Conservation (phyloP, 1,284 basidiomycete genomes). For the Puccinia hordei region DNA sequence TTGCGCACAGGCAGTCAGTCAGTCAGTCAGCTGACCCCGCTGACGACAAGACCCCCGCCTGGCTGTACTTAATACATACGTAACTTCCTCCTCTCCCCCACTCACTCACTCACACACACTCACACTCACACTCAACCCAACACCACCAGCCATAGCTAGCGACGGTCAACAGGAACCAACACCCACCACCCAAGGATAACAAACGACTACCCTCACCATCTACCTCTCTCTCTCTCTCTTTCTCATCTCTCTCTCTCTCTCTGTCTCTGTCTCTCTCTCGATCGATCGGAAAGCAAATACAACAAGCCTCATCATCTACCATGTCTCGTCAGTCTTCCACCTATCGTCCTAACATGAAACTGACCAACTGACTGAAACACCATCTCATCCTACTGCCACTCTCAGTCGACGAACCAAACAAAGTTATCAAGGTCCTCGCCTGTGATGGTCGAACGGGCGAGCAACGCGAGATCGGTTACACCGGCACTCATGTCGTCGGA, state of each 20-base stretch:
- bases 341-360: background rate
- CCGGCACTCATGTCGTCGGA: conserved; percentile 96
- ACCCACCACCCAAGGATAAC: too few relatives aligned
- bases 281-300: conserved; percentile 2
- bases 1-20: too few relatives aligned
- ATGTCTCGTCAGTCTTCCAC: conserved; percentile 14
- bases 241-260: background rate
- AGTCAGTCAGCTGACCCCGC: too few relatives aligned
- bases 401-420: conserved; percentile 79
- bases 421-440: conserved; percentile 90
- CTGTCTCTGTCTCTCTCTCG: background rate
- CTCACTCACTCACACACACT: too few relatives aligned
- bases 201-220: too few relatives aligned
- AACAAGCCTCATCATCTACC: background rate
- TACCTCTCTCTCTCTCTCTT: background rate
- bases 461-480: conserved; percentile 85
- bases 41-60: too few relatives aligned
- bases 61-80: too few relatives aligned
- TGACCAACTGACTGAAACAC: background rate
- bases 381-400: background rate
- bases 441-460: conserved; percentile 91
- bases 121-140: too few relatives aligned
- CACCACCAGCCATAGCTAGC: too few relatives aligned
- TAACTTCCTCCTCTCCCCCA: too few relatives aligned
- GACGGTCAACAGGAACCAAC: too few relatives aligned